A percentile compares a stretch with the other conserved stretches of the same genome.
Evolutionary conservation across 352 stramenopile species (phyloP).

Genomic region (Thalassiosira allenii): DNA sequence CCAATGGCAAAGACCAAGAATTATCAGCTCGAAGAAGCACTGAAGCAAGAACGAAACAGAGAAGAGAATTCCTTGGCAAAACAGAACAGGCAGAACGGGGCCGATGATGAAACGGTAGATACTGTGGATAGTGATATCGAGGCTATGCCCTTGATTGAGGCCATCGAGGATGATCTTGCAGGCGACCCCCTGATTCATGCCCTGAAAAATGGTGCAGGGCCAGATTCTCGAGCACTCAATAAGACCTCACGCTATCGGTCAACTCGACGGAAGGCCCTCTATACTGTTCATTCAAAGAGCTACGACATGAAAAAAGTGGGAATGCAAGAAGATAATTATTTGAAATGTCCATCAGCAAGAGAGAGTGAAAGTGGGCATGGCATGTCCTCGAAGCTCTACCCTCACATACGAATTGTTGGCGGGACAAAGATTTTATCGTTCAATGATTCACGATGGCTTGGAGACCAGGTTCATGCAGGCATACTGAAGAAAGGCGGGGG

Average conservation of each 20-base stretch:
- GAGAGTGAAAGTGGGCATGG: not conserved
- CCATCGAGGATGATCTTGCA: not conserved
- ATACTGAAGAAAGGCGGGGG: conserved; percentile 46
- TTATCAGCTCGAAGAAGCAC: not conserved
- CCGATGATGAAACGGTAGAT: not conserved
- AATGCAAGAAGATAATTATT: not conserved
- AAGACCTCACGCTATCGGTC: not conserved
- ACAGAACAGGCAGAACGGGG: not conserved
- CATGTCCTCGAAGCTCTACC: conserved; percentile 17
- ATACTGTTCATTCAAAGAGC: not conserved
- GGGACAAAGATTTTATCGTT: conserved; percentile 72
- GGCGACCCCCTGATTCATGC: not conserved
- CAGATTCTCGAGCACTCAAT: not conserved
- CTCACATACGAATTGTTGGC: conserved; percentile 55
- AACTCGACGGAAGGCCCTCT: not conserved
- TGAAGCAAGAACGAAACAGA: not conserved
- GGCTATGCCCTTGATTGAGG: too few species aligned
- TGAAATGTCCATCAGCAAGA: not conserved
- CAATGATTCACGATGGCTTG: conserved; percentile 61
- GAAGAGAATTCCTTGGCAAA: not conserved
- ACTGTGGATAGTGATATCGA: not conserved
- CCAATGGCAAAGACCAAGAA: not conserved
- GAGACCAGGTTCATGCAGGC: conserved; percentile 48
- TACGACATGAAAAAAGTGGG: conserved; percentile 1
- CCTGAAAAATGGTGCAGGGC: not conserved